Conservation (phyloP, 2,329 filamentous ascomycete species). For the Calcarisporium arbuscula region DNA sequence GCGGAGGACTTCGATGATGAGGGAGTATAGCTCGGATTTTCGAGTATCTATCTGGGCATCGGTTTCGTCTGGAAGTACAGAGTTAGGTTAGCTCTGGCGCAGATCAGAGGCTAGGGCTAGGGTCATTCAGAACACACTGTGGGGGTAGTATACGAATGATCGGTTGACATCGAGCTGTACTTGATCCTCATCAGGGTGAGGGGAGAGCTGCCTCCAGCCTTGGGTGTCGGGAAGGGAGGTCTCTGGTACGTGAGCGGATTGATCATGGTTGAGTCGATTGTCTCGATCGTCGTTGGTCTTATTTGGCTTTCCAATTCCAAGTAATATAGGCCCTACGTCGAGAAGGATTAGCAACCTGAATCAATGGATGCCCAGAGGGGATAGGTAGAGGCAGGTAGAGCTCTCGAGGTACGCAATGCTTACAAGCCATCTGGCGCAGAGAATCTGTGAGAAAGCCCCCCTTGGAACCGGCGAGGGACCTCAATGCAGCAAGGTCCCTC, state of each 20-base stretch:
- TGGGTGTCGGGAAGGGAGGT: no score
- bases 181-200: conserved; percentile 85
- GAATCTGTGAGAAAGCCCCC: conserved; percentile 64
- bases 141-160: conserved; percentile 96
- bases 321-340: conserved; percentile 55
- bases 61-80: conserved; percentile 49
- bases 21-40: conserved; percentile 68
- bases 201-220: conserved; percentile 59
- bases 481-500: conserved; percentile 50
- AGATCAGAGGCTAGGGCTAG: no score
- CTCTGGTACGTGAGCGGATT: conserved; percentile 2
- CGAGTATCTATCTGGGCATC: conserved; percentile 61
- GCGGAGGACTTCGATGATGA: conserved; percentile 78
- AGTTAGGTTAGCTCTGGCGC: background rate
- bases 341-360: conserved; percentile 8
- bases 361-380: conserved; percentile 3
- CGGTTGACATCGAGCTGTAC: conserved; percentile 88
- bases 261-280: no score
- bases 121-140: conserved; percentile 59
- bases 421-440: conserved; percentile 72
- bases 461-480: conserved; percentile 51
- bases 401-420: conserved; percentile 28
- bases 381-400: background rate
- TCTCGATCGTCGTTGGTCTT: no score
- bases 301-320: no score